phyloP scores from a whole-genome alignment of 352 stramenopile species.

The Thalassiosira hispida region DNA sequence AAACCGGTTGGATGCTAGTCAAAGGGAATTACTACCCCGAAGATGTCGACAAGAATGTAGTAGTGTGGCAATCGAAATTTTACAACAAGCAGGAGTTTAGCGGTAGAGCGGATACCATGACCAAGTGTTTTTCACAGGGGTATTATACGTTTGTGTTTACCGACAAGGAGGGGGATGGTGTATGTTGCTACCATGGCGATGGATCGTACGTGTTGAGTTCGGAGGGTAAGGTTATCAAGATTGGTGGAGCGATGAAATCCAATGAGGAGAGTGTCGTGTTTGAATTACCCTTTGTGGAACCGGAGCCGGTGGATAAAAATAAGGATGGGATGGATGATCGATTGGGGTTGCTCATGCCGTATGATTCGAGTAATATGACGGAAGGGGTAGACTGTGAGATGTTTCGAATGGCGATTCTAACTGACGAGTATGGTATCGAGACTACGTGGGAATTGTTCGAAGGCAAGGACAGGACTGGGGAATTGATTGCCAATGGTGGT shows the following conservation, averaged over 20 bases:
- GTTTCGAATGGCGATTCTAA: constrained; percentile 35
- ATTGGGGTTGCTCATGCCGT: constrained; percentile 36
- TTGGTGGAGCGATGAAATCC: constrained; percentile 27
- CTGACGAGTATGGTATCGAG: constrained; percentile 41
- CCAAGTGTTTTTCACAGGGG: constrained; percentile 20
- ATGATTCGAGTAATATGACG: constrained; percentile 24
- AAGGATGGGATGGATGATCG: constrained; percentile 41
- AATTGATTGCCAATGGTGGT: constrained; percentile 39
- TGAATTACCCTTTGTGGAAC: constrained; percentile 37
- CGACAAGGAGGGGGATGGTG: constrained; percentile 23
- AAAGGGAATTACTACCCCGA: constrained; percentile 5
- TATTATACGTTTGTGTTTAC: constrained; percentile 44
- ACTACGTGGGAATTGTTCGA: constrained; percentile 42
- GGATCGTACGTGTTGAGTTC: constrained; percentile 38
- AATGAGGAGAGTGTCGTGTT: constrained; percentile 34
- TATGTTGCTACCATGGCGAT: constrained; percentile 43
- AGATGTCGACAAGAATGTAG: neutral
- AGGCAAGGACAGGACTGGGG: constrained; percentile 19
- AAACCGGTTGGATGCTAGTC: constrained; percentile 41
- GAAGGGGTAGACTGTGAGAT: constrained; percentile 42
- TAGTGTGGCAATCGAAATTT: constrained; percentile 42
- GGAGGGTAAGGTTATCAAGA: constrained; percentile 30
- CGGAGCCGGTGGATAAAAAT: constrained; percentile 31
- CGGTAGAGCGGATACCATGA: constrained; percentile 15
- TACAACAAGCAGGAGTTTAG: constrained; percentile 18